These are phyloP conservation scores for Fusarium clavum DNA, from an alignment of 2,329 filamentous ascomycete genomes.

Conservation along the genomic window DNA sequence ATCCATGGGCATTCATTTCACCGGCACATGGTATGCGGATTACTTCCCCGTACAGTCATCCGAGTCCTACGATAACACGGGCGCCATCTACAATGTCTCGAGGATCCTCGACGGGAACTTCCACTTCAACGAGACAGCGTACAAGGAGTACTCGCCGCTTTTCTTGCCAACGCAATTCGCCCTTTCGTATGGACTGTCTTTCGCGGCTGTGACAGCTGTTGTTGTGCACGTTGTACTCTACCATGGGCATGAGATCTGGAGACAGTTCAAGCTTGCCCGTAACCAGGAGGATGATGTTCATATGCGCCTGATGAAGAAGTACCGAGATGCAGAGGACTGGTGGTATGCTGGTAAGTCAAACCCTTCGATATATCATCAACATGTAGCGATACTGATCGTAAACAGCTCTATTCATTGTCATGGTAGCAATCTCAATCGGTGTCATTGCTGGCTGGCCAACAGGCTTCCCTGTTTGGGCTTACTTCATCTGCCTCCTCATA, in stretches of 20 bases:
- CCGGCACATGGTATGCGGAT: slow-evolving; percentile 66
- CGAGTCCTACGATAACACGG: slow-evolving; percentile 73
- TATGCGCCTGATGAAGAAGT: slow-evolving; percentile 72
- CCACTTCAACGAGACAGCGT: slow-evolving; percentile 70
- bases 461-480: slow-evolving; percentile 69
- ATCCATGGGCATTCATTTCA: slow-evolving; percentile 70
- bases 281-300: slow-evolving; percentile 69
- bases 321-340: slow-evolving; percentile 69
- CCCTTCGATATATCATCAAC: slow-evolving; percentile 44
- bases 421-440: slow-evolving; percentile 66
- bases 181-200: slow-evolving; percentile 71
- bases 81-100: slow-evolving; percentile 67
- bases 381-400: slow-evolving; percentile 20
- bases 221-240: slow-evolving; percentile 67
- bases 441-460: slow-evolving; percentile 68
- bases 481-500: slow-evolving; percentile 67
- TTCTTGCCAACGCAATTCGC: slow-evolving; percentile 73
- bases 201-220: slow-evolving; percentile 74
- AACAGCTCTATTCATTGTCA: slow-evolving; percentile 61
- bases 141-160: slow-evolving; percentile 73
- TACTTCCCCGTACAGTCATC: slow-evolving; percentile 72
- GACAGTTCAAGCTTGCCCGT: slow-evolving; percentile 65
- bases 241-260: slow-evolving; percentile 66
- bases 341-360: slow-evolving; percentile 66
- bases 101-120: slow-evolving; percentile 67